Evolutionary conservation across 768 basidiomycete species (phyloP).

Genomic region (Lyophyllum semitale): DNA sequence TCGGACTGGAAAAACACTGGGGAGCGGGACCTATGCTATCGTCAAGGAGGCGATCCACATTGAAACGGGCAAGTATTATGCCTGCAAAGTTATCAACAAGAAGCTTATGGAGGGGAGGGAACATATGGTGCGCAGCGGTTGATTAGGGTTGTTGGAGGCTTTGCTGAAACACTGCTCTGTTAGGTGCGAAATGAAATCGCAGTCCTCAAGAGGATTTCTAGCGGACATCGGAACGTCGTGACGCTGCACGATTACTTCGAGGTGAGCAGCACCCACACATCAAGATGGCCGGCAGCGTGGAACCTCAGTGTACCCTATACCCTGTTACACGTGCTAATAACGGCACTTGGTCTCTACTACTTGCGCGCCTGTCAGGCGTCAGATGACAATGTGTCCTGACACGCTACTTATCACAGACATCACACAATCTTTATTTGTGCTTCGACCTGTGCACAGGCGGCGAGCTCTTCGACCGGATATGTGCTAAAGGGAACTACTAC

Average conservation of each 20-base stretch:
- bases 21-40: conserved; percentile 93
- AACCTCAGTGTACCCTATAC: background rate
- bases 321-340: background rate
- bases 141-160: conserved; percentile 5
- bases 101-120: conserved; percentile 98
- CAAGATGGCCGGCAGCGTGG: background rate
- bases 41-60: conserved; percentile 96
- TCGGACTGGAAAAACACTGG: conserved; percentile 84
- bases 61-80: conserved; percentile 90
- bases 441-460: conserved; percentile 98
- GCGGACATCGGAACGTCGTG: conserved; percentile 87
- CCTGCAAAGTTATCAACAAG: conserved; percentile 99
- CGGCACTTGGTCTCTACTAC: too few relatives aligned
- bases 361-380: too few relatives aligned
- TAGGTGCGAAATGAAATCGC: conserved; percentile 97
- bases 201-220: conserved; percentile 91
- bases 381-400: too few relatives aligned
- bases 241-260: conserved; percentile 97
- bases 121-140: conserved; percentile 75
- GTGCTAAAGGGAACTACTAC: conserved; percentile 95
- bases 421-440: conserved; percentile 91
- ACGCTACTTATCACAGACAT: conserved; percentile 53
- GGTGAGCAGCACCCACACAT: conserved; percentile 40
- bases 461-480: conserved; percentile 98
- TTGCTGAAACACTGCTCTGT: background rate